Percentiles rank a stretch among this genome's conserved stretches.
These are phyloP conservation scores for Prunella vulgaris DNA, from an alignment of 257 asterid species.

Conservation along the genomic window DNA sequence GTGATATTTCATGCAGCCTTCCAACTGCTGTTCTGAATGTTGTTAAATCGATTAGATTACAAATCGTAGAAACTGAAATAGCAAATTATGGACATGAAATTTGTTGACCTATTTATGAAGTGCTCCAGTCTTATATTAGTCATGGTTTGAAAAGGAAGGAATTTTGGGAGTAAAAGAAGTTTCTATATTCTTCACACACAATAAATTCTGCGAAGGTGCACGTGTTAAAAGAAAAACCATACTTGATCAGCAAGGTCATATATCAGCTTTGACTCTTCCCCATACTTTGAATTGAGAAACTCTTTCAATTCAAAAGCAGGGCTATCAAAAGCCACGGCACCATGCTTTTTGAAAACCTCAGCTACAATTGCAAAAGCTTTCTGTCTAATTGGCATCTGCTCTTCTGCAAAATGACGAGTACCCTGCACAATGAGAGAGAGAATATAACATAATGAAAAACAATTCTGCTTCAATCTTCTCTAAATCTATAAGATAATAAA, in stretches of 20 bases:
- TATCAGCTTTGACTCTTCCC: conserved; percentile 96
- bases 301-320: conserved; percentile 92
- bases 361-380: conserved; percentile 62
- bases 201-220: neutral
- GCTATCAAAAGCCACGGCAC: conserved; percentile 82
- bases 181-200: no score
- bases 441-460: neutral
- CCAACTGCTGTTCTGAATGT: neutral
- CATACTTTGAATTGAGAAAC: conserved; percentile 92
- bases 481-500: neutral
- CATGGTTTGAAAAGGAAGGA: no score
- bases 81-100: neutral
- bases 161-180: no score
- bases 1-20: neutral
- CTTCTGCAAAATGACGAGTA: conserved; percentile 86
- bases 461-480: neutral
- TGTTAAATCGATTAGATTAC: neutral
- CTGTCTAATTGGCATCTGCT: conserved; percentile 87
- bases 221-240: conserved; percentile 2
- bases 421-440: conserved; percentile 45
- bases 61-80: neutral
- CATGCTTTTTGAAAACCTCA: conserved; percentile 88
- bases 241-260: conserved; percentile 99
- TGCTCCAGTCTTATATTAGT: no score
- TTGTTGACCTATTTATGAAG: neutral